Evolutionary conservation across 2,329 filamentous ascomycete species (phyloP), one percentile per base, ranked within the genome.

Genomic region (Simplicillium aogashimaense): DNA sequence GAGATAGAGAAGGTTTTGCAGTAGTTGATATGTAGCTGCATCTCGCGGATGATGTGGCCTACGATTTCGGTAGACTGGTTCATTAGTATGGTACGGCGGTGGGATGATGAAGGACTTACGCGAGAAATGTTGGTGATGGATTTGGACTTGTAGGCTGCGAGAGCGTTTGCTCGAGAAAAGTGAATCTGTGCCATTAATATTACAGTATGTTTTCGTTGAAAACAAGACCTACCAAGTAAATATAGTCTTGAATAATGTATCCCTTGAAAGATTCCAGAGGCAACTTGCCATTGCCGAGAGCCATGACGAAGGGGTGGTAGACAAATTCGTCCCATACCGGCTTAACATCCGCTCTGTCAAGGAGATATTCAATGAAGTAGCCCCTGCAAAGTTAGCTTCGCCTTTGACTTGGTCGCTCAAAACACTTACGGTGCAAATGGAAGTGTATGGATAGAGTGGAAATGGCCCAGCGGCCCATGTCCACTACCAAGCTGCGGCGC

Each of bases 161-260:
- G 69, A 7, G 87, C 83, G 56, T 88, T 90, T 35, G 88, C 88
- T 49, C 90, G 74, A 2, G 88, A 81, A 60, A 95, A 97, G 53
- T 95, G 89, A 36, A 84, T 73, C 82, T 88, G 20, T 6, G 10
- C 5, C 7, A 4, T 30, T 9, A 11, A 2, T 34, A 20, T 5
- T 13, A 15, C 6, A 32, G 30, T 15, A 32, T 13, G 11, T n/a
- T 30, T 30, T n/a, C 9, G 29, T 9, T 9, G n/a, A n/a, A 9
- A 30, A 32, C 13, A 12, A 7, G 13, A 54, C 70, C 33, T 52
- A 92, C 84, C 34, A 95, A 65, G 54, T 92, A 97, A 4, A 95
- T 69, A 53, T 95, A 95, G 53, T 97, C 90, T 52, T 97, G 90
- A 9, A 92, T 73, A 41, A 97, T 76, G 56, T 95, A 97, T 31